These are phyloP conservation scores for Colletotrichum sidae DNA, from an alignment of 2,329 filamentous ascomycete genomes.

Conservation along the genomic window DNA sequence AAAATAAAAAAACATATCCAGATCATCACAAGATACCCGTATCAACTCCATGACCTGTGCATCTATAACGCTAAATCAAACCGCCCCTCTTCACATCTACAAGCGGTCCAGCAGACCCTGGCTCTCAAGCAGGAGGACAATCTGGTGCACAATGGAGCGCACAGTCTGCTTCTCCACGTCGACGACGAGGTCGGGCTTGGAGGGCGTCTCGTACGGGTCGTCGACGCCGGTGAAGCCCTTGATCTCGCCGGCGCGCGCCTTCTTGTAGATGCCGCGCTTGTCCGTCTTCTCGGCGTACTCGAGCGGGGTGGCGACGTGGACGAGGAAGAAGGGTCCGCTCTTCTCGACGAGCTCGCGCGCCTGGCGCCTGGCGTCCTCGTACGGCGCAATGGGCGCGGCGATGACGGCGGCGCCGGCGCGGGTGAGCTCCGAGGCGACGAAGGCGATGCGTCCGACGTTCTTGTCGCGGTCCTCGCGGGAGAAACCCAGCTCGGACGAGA, in stretches of 20 bases:
- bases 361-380: slow-evolving; percentile 79
- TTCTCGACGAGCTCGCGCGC: slow-evolving; percentile 89
- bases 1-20: not conserved
- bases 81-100: slow-evolving; percentile 45
- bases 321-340: slow-evolving; percentile 90
- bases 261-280: slow-evolving; percentile 88
- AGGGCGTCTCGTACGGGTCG: slow-evolving; percentile 91
- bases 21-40: not conserved
- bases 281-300: slow-evolving; percentile 96
- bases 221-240: slow-evolving; percentile 99
- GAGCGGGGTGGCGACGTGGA: slow-evolving; percentile 93
- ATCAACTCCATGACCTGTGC: slow-evolving; percentile 14
- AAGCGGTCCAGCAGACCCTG: slow-evolving; percentile 84
- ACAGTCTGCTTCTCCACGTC: slow-evolving; percentile 89
- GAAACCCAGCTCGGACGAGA: slow-evolving; percentile 96
- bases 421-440: slow-evolving; percentile 95
- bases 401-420: slow-evolving; percentile 94
- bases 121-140: slow-evolving; percentile 91
- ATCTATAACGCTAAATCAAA: slow-evolving; percentile 17
- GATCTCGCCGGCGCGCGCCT: slow-evolving; percentile 88
- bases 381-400: slow-evolving; percentile 94
- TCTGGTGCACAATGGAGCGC: slow-evolving; percentile 95
- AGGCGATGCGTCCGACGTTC: slow-evolving; percentile 96
- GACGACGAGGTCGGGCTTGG: slow-evolving; percentile 85
- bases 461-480: slow-evolving; percentile 90